Evolutionary conservation across 352 stramenopile genomes (phyloP).

Genomic region (Thalassiosira delicatula): DNA sequence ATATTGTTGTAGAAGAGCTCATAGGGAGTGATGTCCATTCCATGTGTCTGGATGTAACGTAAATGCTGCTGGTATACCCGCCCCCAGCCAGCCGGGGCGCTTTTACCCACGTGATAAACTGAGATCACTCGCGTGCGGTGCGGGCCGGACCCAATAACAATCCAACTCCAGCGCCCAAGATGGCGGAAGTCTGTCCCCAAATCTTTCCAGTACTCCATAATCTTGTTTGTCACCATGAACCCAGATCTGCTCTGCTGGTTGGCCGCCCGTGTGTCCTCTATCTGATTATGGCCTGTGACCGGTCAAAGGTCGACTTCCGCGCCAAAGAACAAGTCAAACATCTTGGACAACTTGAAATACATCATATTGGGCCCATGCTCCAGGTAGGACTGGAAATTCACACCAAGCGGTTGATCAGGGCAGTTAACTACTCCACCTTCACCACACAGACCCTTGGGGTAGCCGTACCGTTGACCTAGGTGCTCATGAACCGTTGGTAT

Average conservation of each 20-base stretch:
- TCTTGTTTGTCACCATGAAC: not conserved
- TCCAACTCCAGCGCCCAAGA: conserved; percentile 12
- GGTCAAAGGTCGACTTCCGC: not conserved
- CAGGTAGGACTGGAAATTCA: not conserved
- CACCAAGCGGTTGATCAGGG: conserved; percentile 18
- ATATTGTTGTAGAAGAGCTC: too few species aligned
- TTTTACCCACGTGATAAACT: conserved; percentile 1
- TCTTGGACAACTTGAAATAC: not conserved
- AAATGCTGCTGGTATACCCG: conserved; percentile 39
- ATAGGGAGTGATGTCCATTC: conserved; percentile 4
- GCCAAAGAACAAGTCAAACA: not conserved
- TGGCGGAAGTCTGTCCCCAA: not conserved
- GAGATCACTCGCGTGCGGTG: conserved; percentile 19
- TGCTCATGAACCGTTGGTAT: not conserved
- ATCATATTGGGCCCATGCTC: conserved; percentile 20
- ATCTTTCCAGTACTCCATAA: not conserved
- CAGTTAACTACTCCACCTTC: not conserved
- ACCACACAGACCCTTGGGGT: not conserved
- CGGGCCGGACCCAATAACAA: not conserved
- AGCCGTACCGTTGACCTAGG: not conserved
- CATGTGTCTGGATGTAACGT: conserved; percentile 23
- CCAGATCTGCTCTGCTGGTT: conserved; percentile 22
- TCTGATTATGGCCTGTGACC: conserved; percentile 12
- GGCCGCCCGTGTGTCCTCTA: not conserved
- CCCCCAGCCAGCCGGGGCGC: not conserved